Conservation (phyloP, 805 yeast genomes). For the Metschnikowia drakensbergensis region DNA sequence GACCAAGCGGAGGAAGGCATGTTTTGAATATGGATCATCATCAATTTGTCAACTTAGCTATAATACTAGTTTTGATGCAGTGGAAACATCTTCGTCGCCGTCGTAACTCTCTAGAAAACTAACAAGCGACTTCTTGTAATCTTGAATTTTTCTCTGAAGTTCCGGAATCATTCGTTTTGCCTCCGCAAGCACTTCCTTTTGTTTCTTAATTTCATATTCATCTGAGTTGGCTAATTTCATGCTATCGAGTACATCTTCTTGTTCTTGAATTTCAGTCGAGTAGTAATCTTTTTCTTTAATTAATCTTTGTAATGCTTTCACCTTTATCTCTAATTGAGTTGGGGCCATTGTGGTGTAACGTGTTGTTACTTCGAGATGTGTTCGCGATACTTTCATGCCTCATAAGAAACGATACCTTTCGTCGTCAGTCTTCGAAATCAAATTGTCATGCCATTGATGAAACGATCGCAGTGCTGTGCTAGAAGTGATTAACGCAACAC, state of each 20-base stretch:
- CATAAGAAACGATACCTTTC: neutral
- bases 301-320: slow-evolving; percentile 63
- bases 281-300: slow-evolving; percentile 65
- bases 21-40: neutral
- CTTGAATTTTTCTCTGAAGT: slow-evolving; percentile 16
- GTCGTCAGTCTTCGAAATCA: neutral
- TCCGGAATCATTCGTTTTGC: slow-evolving; percentile 36
- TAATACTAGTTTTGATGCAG: slow-evolving; percentile 22
- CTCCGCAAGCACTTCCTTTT: slow-evolving; percentile 35
- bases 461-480: too few relatives aligned
- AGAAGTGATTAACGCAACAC: too few relatives aligned
- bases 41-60: neutral
- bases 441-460: neutral
- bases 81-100: slow-evolving; percentile 33
- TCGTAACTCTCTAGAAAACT: slow-evolving; percentile 33
- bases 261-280: slow-evolving; percentile 54
- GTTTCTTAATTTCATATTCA: slow-evolving; percentile 60
- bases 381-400: neutral
- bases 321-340: slow-evolving; percentile 64
- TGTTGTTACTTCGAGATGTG: neutral
- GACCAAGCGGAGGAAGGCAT: slow-evolving; percentile 16
- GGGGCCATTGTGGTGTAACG: slow-evolving; percentile 52
- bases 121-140: slow-evolving; percentile 38
- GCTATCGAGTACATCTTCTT: slow-evolving; percentile 43
- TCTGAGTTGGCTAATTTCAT: slow-evolving; percentile 49